Evolutionary conservation across 1,284 basidiomycete species (phyloP).

Genomic region (Puccinia horiana): DNA sequence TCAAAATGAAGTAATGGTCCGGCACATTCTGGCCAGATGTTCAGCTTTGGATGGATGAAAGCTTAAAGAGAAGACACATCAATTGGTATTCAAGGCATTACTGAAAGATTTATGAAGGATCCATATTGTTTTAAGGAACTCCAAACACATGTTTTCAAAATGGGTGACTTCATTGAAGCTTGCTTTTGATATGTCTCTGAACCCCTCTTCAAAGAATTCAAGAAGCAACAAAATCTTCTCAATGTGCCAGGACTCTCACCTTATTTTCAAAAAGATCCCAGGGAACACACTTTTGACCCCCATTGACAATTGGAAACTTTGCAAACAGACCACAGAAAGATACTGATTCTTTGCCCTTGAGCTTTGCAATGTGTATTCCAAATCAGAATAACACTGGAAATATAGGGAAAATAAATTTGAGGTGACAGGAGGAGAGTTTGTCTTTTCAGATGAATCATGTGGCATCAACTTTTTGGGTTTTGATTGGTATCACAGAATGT

Average conservation of each 20-base stretch:
- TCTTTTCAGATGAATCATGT: background rate
- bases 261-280: background rate
- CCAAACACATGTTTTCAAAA: too few species aligned
- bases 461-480: too few species aligned
- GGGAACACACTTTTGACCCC: background rate
- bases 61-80: background rate
- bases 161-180: too few species aligned
- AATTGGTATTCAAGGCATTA: background rate
- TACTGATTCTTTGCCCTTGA: background rate
- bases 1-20: too few species aligned
- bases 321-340: background rate
- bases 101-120: background rate
- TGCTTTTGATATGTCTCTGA: too few species aligned
- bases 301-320: background rate
- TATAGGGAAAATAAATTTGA: background rate
- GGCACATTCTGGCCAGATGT: too few species aligned
- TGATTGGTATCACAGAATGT: too few species aligned
- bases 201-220: too few species aligned
- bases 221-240: too few species aligned
- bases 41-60: too few species aligned
- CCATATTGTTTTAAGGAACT: background rate
- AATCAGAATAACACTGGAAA: background rate
- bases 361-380: background rate
- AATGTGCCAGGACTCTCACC: too few species aligned
- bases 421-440: background rate